Percentiles rank a stretch among this genome's conserved stretches.
phyloP scores from a whole-genome alignment of 2,329 filamentous ascomycete genomes.

The Microsporum audouinii region DNA sequence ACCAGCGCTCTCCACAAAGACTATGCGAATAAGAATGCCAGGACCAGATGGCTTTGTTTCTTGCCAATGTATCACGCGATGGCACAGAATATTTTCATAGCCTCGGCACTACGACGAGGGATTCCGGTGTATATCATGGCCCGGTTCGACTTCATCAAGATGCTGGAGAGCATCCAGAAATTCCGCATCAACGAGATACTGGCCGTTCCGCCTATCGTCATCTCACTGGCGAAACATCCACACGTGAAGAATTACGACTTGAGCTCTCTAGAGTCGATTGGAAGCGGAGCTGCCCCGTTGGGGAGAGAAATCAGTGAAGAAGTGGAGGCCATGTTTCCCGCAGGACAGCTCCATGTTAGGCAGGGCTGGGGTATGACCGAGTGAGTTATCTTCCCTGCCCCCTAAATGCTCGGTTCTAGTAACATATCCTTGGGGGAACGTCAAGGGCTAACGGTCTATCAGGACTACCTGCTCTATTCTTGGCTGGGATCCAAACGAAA shows the following conservation, averaged over 20 bases:
- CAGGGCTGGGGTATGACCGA: conserved; percentile 90
- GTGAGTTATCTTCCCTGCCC: conserved; percentile 21
- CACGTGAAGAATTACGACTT: conserved; percentile 55
- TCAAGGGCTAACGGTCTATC: background rate
- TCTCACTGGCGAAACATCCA: conserved; percentile 61
- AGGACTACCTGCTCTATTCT: conserved; percentile 57
- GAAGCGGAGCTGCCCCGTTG: conserved; percentile 60
- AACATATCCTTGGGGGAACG: background rate
- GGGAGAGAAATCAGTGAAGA: conserved; percentile 46
- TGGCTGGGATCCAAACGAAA: conserved; percentile 48
- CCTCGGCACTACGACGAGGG: conserved; percentile 44
- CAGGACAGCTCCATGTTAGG: conserved; percentile 41
- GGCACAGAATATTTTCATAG: conserved; percentile 59
- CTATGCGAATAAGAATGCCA: conserved; percentile 35
- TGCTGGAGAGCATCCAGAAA: conserved; percentile 56
- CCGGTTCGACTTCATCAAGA: conserved; percentile 61
- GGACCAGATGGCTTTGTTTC: conserved; percentile 49
- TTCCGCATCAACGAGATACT: conserved; percentile 57
- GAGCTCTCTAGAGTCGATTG: conserved; percentile 49
- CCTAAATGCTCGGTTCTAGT: background rate
- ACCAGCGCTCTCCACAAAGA: conserved; percentile 39
- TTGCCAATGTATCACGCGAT: conserved; percentile 68
- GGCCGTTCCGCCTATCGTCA: conserved; percentile 63
- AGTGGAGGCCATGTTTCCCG: conserved; percentile 46
- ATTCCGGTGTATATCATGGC: conserved; percentile 67